phyloP scores from a whole-genome alignment of 768 basidiomycete genomes.

The Amanita molliuscula region DNA sequence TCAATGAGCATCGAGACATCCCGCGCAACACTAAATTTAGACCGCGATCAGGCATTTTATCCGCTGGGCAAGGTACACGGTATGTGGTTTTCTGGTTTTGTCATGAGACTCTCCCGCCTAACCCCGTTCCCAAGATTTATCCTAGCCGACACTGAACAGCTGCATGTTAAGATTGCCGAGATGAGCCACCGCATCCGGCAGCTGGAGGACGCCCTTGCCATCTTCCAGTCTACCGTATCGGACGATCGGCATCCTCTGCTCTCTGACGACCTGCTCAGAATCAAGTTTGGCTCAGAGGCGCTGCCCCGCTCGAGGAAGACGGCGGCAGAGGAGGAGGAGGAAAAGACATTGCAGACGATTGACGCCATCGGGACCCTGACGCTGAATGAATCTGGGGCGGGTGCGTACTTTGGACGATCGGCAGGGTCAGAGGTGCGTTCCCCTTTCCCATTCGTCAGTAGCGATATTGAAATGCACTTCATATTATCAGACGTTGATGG shows the following conservation, averaged over 20 bases:
- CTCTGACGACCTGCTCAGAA: conserved; percentile 37
- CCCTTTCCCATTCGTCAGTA: background rate
- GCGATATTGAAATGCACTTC: background rate
- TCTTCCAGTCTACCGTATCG: conserved; percentile 47
- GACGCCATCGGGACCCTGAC: conserved; percentile 59
- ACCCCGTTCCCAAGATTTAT: conserved; percentile 31
- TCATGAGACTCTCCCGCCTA: background rate
- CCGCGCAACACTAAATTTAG: background rate
- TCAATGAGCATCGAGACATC: background rate
- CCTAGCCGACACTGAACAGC: conserved; percentile 53
- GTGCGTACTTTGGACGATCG: conserved; percentile 56
- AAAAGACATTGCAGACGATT: conserved; percentile 24
- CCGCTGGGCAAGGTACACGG: conserved; percentile 43
- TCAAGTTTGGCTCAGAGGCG: conserved; percentile 50
- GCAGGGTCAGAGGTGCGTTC: conserved; percentile 47
- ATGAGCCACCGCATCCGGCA: conserved; percentile 63
- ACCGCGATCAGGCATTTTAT: conserved; percentile 28
- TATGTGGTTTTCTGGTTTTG: conserved; percentile 11
- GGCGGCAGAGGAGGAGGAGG: conserved; percentile 21
- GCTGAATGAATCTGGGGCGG: conserved; percentile 43
- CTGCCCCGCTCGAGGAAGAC: conserved; percentile 13
- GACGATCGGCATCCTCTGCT: conserved; percentile 52
- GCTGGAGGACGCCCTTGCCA: conserved; percentile 57
- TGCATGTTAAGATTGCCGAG: conserved; percentile 55
- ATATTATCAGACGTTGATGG: conserved; percentile 23